These are phyloP conservation scores for Orbilia oligospora DNA, from an alignment of 2,329 filamentous ascomycete genomes.

Conservation along the genomic window DNA sequence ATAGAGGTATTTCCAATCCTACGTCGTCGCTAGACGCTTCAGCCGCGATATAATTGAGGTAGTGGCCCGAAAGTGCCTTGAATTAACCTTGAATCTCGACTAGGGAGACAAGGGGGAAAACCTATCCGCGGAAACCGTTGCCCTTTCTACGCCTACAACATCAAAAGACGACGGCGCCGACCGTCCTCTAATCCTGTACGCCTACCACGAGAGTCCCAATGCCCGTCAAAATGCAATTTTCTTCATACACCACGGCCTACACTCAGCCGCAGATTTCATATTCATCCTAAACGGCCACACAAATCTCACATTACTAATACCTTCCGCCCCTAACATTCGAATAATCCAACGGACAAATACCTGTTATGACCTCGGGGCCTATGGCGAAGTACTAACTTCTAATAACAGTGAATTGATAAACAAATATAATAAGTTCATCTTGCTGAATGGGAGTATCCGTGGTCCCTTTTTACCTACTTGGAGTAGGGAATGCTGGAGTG, in stretches of 20 bases:
- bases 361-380: constrained; percentile 67
- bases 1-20: not conserved
- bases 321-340: constrained; percentile 65
- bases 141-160: not conserved
- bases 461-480: constrained; percentile 67
- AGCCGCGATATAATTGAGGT: not conserved
- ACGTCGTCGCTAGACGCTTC: not conserved
- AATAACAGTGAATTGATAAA: constrained; percentile 64
- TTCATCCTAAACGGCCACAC: constrained; percentile 67
- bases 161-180: not conserved
- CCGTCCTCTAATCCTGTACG: constrained; percentile 65
- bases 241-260: constrained; percentile 67
- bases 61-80: not conserved
- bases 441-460: constrained; percentile 66
- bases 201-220: constrained; percentile 66
- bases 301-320: constrained; percentile 64
- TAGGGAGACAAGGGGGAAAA: not conserved
- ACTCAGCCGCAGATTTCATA: constrained; percentile 67
- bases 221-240: constrained; percentile 66
- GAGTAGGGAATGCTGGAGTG: constrained; percentile 66
- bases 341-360: constrained; percentile 65
- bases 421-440: constrained; percentile 67
- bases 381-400: constrained; percentile 65
- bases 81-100: too few species aligned
- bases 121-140: too few species aligned